Conservation (phyloP, 768 basidiomycete species). For the Sarcodon aspratus region DNA sequence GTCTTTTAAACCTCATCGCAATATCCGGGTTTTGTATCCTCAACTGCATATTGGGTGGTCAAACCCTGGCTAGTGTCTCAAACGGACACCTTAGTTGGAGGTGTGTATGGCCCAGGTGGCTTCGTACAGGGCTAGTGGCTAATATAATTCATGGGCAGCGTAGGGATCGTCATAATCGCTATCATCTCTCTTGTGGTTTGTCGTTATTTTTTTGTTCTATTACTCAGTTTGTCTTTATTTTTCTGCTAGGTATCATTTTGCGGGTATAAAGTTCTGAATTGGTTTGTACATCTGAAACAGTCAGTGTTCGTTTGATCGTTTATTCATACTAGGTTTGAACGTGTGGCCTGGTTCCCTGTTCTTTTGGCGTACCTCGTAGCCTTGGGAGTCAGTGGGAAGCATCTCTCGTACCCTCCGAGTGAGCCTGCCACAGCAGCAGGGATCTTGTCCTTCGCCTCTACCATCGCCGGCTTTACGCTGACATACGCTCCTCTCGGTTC, state of each 20-base stretch:
- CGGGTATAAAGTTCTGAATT: slow-evolving; percentile 50
- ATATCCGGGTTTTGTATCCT: slow-evolving; percentile 47
- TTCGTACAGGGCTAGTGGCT: background rate
- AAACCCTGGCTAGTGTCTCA: slow-evolving; percentile 40
- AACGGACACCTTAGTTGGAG: slow-evolving; percentile 37
- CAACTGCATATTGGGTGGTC: slow-evolving; percentile 52
- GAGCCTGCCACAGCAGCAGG: slow-evolving; percentile 41
- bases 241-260: slow-evolving; percentile 45
- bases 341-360: slow-evolving; percentile 67
- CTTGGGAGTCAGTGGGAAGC: slow-evolving; percentile 62
- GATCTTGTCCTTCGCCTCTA: slow-evolving; percentile 57
- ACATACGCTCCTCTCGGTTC: slow-evolving; percentile 50
- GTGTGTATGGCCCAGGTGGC: slow-evolving; percentile 16
- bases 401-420: slow-evolving; percentile 38
- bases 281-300: slow-evolving; percentile 19
- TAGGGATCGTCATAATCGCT: slow-evolving; percentile 75
- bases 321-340: slow-evolving; percentile 47
- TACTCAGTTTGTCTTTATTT: background rate
- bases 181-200: slow-evolving; percentile 50
- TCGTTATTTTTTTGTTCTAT: slow-evolving; percentile 7
- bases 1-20: slow-evolving; percentile 35
- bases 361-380: slow-evolving; percentile 63
- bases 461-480: slow-evolving; percentile 63
- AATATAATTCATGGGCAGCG: slow-evolving; percentile 23
- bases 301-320: background rate